phyloP scores from a whole-genome alignment of 345 rosid genomes.

The Psidium friedrichsthalianum region DNA sequence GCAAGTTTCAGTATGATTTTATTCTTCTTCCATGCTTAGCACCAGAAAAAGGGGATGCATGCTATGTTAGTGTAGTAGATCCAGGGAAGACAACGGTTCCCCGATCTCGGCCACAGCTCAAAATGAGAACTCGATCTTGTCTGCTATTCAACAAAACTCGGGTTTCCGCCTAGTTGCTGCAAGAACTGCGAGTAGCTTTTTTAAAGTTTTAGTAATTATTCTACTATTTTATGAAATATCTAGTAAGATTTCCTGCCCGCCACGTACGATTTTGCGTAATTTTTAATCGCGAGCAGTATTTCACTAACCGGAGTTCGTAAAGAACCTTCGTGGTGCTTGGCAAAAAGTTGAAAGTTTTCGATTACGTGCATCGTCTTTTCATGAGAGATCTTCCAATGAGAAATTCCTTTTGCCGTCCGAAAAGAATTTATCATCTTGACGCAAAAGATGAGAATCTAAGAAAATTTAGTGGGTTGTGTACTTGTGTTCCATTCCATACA shows the following conservation, averaged over 20 bases:
- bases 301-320: fast-evolving
- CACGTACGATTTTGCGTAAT: neutral
- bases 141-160: neutral
- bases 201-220: neutral
- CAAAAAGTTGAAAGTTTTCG: neutral
- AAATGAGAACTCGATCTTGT: neutral
- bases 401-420: neutral
- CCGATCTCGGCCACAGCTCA: neutral
- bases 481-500: neutral
- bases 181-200: neutral
- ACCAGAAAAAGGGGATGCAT: neutral
- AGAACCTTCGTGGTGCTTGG: neutral
- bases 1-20: neutral
- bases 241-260: neutral
- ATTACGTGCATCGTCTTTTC: too few species aligned
- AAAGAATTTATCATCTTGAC: neutral
- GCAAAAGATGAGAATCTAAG: neutral
- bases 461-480: neutral
- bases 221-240: neutral
- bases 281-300: neutral
- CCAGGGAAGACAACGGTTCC: neutral
- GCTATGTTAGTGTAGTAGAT: neutral
- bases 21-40: neutral
- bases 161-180: neutral
- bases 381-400: neutral